These are phyloP conservation scores for Saturnispora zaruensis DNA, from an alignment of 805 yeast species.

Conservation along the genomic window DNA sequence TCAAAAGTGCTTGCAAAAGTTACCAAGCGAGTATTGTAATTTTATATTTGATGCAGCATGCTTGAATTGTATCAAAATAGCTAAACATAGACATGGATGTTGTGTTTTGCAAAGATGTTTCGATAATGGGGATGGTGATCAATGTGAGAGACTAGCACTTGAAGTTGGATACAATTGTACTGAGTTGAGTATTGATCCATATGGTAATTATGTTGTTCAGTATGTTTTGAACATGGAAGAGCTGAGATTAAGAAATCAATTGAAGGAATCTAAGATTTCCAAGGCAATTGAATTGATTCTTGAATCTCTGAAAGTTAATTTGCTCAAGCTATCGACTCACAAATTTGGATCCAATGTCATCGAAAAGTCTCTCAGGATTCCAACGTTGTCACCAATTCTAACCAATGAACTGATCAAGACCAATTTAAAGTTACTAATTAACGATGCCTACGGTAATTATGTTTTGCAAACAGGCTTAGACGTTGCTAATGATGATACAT, in stretches of 20 bases:
- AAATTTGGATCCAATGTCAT: constrained; percentile 55
- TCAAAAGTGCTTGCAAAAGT: constrained; percentile 78
- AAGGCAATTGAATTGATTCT: constrained; percentile 25
- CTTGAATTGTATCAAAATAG: constrained; percentile 64
- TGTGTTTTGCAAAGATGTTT: constrained; percentile 93
- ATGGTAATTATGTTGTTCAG: constrained; percentile 95
- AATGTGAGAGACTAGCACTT: constrained; percentile 57
- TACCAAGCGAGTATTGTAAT: constrained; percentile 62
- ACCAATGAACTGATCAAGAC: constrained; percentile 35
- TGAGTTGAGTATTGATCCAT: constrained; percentile 77
- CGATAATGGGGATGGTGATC: constrained; percentile 72
- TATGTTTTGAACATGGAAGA: constrained; percentile 54
- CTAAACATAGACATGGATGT: constrained; percentile 96
- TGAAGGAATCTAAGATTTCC: constrained; percentile 24
- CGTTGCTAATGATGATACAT: constrained; percentile 44
- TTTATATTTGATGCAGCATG: constrained; percentile 86
- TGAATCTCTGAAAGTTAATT: constrained; percentile 23
- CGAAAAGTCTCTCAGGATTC: constrained; percentile 45
- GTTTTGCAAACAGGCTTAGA: constrained; percentile 52
- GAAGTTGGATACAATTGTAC: constrained; percentile 64
- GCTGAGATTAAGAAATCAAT: constrained; percentile 24
- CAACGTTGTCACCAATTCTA: constrained; percentile 37
- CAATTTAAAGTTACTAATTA: constrained; percentile 35
- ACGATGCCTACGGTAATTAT: constrained; percentile 53
- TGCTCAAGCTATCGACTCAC: constrained; percentile 41